Evolutionary conservation across 2,329 filamentous ascomycete genomes (phyloP).

Genomic region (Cladophialophora bantiana): DNA sequence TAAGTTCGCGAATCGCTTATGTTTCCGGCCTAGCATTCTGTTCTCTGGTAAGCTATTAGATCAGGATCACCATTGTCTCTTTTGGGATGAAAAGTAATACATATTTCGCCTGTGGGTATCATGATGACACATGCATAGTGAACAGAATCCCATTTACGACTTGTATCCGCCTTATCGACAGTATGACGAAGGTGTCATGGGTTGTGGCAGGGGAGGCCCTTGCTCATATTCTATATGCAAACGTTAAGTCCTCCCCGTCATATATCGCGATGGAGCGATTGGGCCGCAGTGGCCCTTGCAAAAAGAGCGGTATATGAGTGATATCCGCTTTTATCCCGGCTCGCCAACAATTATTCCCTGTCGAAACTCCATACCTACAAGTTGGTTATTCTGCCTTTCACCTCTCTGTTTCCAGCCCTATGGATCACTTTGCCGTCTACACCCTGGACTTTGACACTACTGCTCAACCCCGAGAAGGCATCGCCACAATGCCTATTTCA

Average conservation of each 20-base stretch:
- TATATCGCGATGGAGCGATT: neutral
- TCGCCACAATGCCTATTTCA: constrained; percentile 11
- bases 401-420: constrained; percentile 17
- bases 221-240: neutral
- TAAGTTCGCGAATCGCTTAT: neutral
- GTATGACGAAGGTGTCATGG: constrained; percentile 8
- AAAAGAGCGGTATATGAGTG: neutral
- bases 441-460: neutral
- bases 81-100: neutral
- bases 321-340: constrained; percentile 2
- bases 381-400: constrained; percentile 8
- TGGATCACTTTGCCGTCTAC: constrained; percentile 5
- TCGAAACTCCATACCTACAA: neutral
- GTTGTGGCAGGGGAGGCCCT: constrained; percentile 3
- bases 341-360: constrained; percentile 1
- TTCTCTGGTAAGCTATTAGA: neutral
- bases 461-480: constrained; percentile 5
- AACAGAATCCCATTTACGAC: neutral
- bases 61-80: neutral
- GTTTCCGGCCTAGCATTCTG: neutral
- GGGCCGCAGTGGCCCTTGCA: neutral
- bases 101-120: neutral
- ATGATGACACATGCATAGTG: constrained; percentile 1
- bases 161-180: neutral
- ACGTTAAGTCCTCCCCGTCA: neutral